Evolutionary conservation across 495 filamentous ascomycete species (phyloP).

Genomic region (Tetracladium marchalianum): DNA sequence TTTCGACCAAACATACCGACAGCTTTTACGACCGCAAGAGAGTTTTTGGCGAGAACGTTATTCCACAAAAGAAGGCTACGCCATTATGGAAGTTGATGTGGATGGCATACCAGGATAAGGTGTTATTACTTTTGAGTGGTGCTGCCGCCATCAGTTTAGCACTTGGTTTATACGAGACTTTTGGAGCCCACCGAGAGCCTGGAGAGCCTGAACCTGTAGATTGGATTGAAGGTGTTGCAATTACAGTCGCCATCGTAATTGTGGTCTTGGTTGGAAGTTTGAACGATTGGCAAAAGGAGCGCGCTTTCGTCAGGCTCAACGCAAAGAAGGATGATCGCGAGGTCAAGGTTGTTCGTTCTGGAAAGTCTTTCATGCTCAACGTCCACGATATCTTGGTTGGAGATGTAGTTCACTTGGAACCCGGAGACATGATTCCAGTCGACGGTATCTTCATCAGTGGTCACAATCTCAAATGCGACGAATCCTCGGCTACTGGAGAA

Average conservation of each 20-base stretch:
- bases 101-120: constrained; percentile 76
- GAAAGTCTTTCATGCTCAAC: constrained; percentile 58
- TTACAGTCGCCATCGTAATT: constrained; percentile 56
- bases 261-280: constrained; percentile 51
- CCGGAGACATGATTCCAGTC: constrained; percentile 73
- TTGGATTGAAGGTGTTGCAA: constrained; percentile 65
- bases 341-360: constrained; percentile 67
- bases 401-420: constrained; percentile 71
- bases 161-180: constrained; percentile 50
- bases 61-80: constrained; percentile 64
- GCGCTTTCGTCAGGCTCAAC: constrained; percentile 66
- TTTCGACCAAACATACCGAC: constrained; percentile 49
- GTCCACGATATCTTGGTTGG: constrained; percentile 71
- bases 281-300: constrained; percentile 62
- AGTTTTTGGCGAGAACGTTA: constrained; percentile 56
- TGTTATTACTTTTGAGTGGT: constrained; percentile 64
- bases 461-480: constrained; percentile 62
- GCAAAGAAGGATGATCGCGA: constrained; percentile 66
- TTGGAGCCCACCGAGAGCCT: constrained; percentile 26
- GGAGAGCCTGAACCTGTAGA: constrained; percentile 36
- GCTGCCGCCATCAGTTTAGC: constrained; percentile 72
- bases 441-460: constrained; percentile 63
- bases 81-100: constrained; percentile 61
- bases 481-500: constrained; percentile 73
- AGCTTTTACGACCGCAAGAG: constrained; percentile 35